Evolutionary conservation across 768 basidiomycete species (phyloP).

Genomic region (Termitomyces sp.): DNA sequence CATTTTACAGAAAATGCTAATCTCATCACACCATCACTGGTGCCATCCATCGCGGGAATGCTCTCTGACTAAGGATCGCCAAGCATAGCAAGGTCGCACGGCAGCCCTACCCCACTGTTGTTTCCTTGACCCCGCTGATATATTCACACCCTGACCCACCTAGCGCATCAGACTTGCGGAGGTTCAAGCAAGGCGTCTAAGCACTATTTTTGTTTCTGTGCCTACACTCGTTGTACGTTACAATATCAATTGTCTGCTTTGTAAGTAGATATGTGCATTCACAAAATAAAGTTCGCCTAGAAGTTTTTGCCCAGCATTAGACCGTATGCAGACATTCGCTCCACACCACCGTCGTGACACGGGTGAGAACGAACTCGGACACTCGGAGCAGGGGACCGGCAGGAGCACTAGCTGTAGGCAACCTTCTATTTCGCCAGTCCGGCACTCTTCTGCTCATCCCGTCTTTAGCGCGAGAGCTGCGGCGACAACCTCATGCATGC

Average conservation of each 20-base stretch:
- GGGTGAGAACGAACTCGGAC: neutral
- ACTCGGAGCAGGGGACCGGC: neutral
- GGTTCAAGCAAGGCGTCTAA: neutral
- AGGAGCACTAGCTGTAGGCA: neutral
- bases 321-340: neutral
- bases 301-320: neutral
- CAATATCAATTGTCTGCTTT: too few species aligned
- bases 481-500: neutral
- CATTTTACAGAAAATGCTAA: neutral
- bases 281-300: neutral
- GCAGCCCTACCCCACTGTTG: neutral
- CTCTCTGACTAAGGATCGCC: neutral
- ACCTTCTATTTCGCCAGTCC: neutral
- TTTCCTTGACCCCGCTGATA: neutral
- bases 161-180: neutral
- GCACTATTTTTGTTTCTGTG: neutral
- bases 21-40: neutral
- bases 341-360: neutral
- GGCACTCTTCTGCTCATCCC: neutral
- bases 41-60: neutral
- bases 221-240: neutral
- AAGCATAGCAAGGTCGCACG: neutral
- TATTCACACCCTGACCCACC: neutral
- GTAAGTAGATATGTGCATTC: neutral
- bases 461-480: conserved; percentile 1